Conservation (phyloP, 2,329 filamentous ascomycete species). For the Clarireedia paspali region DNA sequence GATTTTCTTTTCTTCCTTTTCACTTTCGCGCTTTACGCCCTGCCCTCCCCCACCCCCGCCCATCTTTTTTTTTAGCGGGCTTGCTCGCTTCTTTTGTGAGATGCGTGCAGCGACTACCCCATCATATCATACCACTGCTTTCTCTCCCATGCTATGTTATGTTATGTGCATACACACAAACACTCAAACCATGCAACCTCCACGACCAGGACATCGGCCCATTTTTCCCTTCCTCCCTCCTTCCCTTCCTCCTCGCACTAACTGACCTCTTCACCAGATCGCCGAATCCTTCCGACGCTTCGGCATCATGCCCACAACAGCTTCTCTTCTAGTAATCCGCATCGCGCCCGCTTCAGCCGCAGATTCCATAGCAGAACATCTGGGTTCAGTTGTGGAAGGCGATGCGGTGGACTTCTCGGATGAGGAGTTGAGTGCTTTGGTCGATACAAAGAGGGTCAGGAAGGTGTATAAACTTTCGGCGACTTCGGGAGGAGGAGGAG, state of each 20-base stretch:
- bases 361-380: slow-evolving; percentile 48
- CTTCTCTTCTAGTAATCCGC: slow-evolving; percentile 70
- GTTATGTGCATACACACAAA: not conserved
- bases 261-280: slow-evolving; percentile 49
- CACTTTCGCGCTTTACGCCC: not conserved
- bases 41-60: not conserved
- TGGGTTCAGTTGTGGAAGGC: slow-evolving; percentile 56
- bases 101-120: too few species aligned
- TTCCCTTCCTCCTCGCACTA: too few species aligned
- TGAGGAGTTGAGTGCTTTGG: slow-evolving; percentile 46
- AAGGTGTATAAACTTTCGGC: slow-evolving; percentile 73
- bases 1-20: slow-evolving; percentile 9
- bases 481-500: slow-evolving; percentile 43
- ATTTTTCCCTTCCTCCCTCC: too few species aligned
- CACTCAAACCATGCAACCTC: not conserved
- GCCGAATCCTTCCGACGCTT: slow-evolving; percentile 85
- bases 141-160: not conserved
- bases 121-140: not conserved
- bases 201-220: too few species aligned
- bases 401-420: slow-evolving; percentile 52
- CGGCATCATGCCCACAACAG: slow-evolving; percentile 66
- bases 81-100: too few species aligned
- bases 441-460: slow-evolving; percentile 62
- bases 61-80: not conserved
- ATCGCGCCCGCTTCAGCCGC: slow-evolving; percentile 49